phyloP scores from a whole-genome alignment of 495 filamentous ascomycete species.

The Trypethelium eluteriae region DNA sequence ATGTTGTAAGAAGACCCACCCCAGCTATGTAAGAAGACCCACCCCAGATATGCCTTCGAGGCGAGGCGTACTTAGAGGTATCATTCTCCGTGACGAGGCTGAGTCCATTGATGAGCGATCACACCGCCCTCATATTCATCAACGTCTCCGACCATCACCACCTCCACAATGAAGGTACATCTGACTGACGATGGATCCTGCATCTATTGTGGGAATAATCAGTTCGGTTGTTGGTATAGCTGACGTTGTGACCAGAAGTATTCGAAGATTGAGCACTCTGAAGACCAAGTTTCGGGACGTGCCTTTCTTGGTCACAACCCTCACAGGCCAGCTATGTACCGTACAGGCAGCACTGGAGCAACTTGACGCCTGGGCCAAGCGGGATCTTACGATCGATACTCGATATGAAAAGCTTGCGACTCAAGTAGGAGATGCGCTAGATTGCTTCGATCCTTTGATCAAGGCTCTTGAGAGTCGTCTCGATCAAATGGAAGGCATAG shows the following conservation, averaged over 20 bases:
- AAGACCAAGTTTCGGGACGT: background rate
- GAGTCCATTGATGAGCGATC: too few relatives aligned
- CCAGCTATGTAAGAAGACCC: too few relatives aligned
- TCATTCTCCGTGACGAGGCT: too few relatives aligned
- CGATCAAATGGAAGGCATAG: background rate
- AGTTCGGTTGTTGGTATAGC: background rate
- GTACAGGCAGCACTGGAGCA: background rate
- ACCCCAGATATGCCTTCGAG: too few relatives aligned
- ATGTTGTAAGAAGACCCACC: too few relatives aligned
- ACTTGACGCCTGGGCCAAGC: background rate
- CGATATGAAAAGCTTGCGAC: background rate
- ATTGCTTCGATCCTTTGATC: background rate
- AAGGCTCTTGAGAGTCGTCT: background rate
- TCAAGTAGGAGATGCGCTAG: background rate
- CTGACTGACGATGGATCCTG: background rate
- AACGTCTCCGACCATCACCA: too few relatives aligned
- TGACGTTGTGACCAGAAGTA: background rate
- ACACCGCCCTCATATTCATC: too few relatives aligned
- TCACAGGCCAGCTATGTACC: background rate
- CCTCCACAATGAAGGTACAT: too few relatives aligned
- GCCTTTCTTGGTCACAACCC: background rate
- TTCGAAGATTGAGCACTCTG: background rate
- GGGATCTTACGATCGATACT: background rate
- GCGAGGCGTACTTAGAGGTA: too few relatives aligned
- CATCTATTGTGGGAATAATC: background rate